phyloP scores from a whole-genome alignment of 257 asterid genomes.

The Linaria vulgaris region DNA sequence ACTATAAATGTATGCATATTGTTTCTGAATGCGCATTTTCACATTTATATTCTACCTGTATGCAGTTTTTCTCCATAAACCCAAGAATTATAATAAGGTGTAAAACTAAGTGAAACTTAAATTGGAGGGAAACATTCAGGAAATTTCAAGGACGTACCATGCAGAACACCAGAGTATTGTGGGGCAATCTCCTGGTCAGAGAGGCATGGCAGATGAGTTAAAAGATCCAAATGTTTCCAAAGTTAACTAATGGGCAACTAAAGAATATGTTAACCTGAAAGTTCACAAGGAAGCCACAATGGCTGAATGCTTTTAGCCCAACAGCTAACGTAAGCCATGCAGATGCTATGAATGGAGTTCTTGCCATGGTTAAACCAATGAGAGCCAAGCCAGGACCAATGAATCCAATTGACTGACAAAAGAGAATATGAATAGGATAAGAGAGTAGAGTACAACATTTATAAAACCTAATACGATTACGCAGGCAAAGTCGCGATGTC shows the following conservation, averaged over 20 bases:
- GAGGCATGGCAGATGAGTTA: conserved; percentile 28
- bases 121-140: conserved; percentile 1
- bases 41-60: conserved; percentile 1
- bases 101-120: neutral
- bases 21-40: conserved; percentile 8
- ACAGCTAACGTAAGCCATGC: conserved; percentile 96
- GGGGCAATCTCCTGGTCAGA: conserved; percentile 87
- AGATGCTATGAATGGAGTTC: conserved; percentile 74
- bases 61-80: neutral
- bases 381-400: conserved; percentile 82
- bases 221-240: conserved; percentile 18
- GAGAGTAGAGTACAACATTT: conserved; percentile 15
- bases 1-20: neutral
- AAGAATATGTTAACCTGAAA: conserved; percentile 64
- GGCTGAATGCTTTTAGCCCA: conserved; percentile 92
- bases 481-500: conserved; percentile 10
- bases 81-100: neutral
- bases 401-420: conserved; percentile 87
- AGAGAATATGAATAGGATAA: conserved; percentile 4
- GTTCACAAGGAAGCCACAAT: conserved; percentile 96
- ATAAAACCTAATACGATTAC: neutral
- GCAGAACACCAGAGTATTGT: conserved; percentile 89
- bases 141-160: conserved; percentile 51
- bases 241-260: conserved; percentile 25
- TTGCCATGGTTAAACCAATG: conserved; percentile 71